These are phyloP conservation scores for Colletotrichum zoysiae DNA, from an alignment of 2,329 filamentous ascomycete species.

Conservation along the genomic window DNA sequence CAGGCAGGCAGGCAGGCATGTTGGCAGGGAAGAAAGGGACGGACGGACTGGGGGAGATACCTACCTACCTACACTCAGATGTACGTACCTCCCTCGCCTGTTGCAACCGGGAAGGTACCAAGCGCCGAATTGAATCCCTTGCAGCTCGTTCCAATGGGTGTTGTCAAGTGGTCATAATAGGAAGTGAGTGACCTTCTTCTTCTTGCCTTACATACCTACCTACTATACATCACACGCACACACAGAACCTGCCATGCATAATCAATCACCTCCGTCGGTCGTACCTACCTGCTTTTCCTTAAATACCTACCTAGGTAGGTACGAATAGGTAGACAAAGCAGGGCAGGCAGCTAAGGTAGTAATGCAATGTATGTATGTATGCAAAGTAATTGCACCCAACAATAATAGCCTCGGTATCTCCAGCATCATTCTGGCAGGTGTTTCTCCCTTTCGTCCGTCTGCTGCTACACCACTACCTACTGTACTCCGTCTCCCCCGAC, in stretches of 20 bases:
- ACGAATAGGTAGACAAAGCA: no score
- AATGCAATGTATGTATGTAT: background rate
- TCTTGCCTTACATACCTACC: conserved; percentile 18
- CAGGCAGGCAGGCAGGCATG: no score
- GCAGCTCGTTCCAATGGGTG: conserved; percentile 18
- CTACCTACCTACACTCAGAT: background rate
- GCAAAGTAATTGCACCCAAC: background rate
- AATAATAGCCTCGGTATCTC: conserved; percentile 4
- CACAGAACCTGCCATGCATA: conserved; percentile 1
- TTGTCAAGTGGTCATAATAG: conserved; percentile 27
- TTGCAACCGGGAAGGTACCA: conserved; percentile 9
- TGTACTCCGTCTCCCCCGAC: conserved; percentile 6
- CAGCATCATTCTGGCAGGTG: background rate
- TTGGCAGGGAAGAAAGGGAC: conserved; percentile 10
- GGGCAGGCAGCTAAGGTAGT: background rate
- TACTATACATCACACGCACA: conserved; percentile 1
- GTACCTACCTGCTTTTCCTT: background rate
- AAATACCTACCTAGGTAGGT: background rate
- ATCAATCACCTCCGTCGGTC: background rate
- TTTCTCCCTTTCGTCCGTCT: conserved; percentile 18
- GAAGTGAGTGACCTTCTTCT: conserved; percentile 19
- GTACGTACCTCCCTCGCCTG: conserved; percentile 15
- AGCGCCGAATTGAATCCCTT: conserved; percentile 15
- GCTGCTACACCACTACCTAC: no score
- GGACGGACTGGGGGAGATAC: background rate